Evolutionary conservation across 2,329 filamentous ascomycete species (phyloP).

Genomic region (Fusarium verticillioides): DNA sequence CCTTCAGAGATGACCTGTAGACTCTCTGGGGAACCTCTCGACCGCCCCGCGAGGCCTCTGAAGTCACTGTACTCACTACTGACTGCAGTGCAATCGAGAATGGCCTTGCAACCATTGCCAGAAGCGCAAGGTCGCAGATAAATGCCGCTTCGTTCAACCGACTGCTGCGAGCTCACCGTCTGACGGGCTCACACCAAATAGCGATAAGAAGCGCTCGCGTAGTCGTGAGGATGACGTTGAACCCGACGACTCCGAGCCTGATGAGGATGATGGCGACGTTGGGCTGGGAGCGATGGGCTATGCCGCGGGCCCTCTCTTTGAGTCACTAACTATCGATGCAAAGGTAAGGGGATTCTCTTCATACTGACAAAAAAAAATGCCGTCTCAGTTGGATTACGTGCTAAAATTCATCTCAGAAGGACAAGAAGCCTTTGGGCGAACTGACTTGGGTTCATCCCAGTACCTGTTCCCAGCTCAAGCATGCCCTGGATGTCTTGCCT

Average conservation of each 20-base stretch:
- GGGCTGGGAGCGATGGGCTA: slow-evolving; percentile 51
- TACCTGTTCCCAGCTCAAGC: slow-evolving; percentile 47
- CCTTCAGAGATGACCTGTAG: not conserved
- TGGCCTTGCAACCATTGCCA: slow-evolving; percentile 54
- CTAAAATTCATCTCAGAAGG: slow-evolving; percentile 7
- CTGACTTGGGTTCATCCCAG: slow-evolving; percentile 30
- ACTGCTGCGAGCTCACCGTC: slow-evolving; percentile 35
- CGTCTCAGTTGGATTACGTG: not conserved
- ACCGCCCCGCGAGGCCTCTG: not conserved
- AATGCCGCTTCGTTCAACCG: slow-evolving; percentile 47
- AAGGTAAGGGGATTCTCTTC: slow-evolving; percentile 29
- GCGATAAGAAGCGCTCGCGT: slow-evolving; percentile 41
- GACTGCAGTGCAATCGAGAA: slow-evolving; percentile 50
- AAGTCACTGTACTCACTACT: slow-evolving; percentile 51
- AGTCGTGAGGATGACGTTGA: slow-evolving; percentile 34
- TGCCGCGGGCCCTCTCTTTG: slow-evolving; percentile 47
- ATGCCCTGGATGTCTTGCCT: slow-evolving; percentile 47
- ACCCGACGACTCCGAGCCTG: slow-evolving; percentile 29
- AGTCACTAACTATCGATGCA: slow-evolving; percentile 38
- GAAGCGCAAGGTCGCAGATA: slow-evolving; percentile 52
- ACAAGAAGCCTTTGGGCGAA: slow-evolving; percentile 30
- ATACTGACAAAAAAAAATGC: too few relatives aligned
- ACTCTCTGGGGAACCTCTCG: not conserved
- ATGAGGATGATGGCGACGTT: slow-evolving; percentile 42
- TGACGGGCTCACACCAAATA: slow-evolving; percentile 26